A percentile compares a stretch with the other conserved stretches of the same genome.
Conservation (phyloP, 164 flowering plant species). For the Berberis thunbergii region DNA sequence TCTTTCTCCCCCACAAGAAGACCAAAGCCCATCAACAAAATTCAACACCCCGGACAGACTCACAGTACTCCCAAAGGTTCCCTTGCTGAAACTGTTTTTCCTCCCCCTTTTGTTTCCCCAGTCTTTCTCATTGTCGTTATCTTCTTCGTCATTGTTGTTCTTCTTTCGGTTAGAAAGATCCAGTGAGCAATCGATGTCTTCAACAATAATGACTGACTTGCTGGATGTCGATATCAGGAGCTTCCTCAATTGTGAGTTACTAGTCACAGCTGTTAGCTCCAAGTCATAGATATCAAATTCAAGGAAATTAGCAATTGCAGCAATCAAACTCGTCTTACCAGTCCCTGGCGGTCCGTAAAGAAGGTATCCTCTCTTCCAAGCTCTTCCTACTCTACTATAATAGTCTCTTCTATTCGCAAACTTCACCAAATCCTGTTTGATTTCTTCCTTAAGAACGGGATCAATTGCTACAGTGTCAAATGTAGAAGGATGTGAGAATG, state of each 20-base stretch:
- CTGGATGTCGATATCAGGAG: constrained; percentile 21
- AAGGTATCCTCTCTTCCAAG: constrained; percentile 33
- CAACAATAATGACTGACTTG: constrained; percentile 27
- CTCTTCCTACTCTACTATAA: constrained; percentile 22
- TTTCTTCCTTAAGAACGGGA: constrained; percentile 14
- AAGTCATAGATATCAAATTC: constrained; percentile 32
- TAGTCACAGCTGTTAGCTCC: constrained; percentile 21
- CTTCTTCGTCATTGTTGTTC: background rate
- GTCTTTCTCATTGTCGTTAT: background rate
- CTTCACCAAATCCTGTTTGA: constrained; percentile 20
- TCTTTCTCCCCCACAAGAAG: constrained; percentile 27
- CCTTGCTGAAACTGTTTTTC: background rate
- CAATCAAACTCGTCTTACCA: constrained; percentile 28
- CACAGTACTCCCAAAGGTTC: constrained; percentile 8
- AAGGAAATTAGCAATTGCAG: constrained; percentile 30
- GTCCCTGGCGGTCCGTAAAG: constrained; percentile 31
- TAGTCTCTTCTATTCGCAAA: constrained; percentile 17
- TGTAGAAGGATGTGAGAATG: constrained; percentile 20
- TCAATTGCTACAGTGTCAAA: constrained; percentile 22
- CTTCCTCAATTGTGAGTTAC: constrained; percentile 23
- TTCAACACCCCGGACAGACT: constrained; percentile 20
- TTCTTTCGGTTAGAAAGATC: constrained; percentile 20
- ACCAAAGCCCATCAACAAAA: constrained; percentile 32
- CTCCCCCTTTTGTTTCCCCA: background rate
- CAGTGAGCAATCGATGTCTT: constrained; percentile 25